Evolutionary conservation across 345 rosid species (phyloP).

Genomic region (Syzygium aqueum): DNA sequence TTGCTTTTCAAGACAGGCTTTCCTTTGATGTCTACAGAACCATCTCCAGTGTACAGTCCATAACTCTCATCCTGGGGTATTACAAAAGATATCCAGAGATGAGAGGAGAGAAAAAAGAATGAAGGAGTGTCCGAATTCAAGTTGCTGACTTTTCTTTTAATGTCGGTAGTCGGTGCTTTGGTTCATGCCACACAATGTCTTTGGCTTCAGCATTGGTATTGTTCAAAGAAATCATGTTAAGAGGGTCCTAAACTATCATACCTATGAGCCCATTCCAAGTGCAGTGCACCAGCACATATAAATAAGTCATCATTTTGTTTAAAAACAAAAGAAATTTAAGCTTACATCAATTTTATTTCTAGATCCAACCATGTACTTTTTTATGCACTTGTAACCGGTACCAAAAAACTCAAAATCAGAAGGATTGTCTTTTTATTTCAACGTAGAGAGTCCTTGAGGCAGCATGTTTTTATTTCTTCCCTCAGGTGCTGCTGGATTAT

Average conservation of each 20-base stretch:
- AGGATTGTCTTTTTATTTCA: not conserved
- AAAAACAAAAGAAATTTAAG: not conserved
- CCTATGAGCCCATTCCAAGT: not conserved
- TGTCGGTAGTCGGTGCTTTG: not conserved
- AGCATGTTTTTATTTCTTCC: not conserved
- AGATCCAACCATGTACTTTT: not conserved
- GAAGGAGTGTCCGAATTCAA: not conserved
- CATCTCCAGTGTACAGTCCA: constrained; percentile 37
- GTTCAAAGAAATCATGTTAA: not conserved
- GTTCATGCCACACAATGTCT: not conserved
- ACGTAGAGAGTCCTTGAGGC: not conserved
- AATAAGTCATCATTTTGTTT: not conserved
- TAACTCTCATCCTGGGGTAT: constrained; percentile 9
- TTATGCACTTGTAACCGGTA: not conserved
- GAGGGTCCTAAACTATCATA: not conserved
- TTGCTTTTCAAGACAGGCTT: constrained; percentile 26
- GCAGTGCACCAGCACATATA: not conserved
- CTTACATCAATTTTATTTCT: not conserved
- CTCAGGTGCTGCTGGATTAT: not conserved
- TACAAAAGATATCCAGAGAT: not conserved
- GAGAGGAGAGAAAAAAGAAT: not conserved
- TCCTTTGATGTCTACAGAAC: constrained; percentile 34
- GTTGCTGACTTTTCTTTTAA: not conserved
- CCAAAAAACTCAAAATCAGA: not conserved
- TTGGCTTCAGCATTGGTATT: not conserved